Conservation (phyloP, 2,329 filamentous ascomycete genomes). For the Alternaria arbusti region DNA sequence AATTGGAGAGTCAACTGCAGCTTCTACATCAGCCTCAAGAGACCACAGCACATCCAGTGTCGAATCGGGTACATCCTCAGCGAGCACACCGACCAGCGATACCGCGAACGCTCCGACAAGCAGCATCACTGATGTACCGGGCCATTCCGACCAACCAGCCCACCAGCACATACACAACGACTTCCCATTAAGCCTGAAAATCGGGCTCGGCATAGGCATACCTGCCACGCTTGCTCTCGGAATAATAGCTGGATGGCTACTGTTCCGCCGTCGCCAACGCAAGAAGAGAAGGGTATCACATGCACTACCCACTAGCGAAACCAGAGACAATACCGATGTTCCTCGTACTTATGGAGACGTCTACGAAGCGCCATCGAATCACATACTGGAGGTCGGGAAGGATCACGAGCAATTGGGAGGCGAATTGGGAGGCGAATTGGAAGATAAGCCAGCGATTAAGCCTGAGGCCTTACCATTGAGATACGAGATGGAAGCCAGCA, state of each 20-base stretch:
- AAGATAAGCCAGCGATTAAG: neutral
- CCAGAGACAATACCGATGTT: no score
- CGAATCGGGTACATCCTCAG: neutral
- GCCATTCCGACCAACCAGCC: neutral
- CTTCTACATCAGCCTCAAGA: neutral
- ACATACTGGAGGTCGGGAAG: neutral
- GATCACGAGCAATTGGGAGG: no score
- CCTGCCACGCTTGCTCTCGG: neutral
- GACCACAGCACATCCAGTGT: no score
- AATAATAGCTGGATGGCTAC: neutral
- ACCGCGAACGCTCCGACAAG: neutral
- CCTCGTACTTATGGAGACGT: rapidly evolving
- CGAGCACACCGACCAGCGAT: neutral
- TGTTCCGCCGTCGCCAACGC: neutral
- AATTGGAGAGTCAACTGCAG: neutral
- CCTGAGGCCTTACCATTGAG: neutral
- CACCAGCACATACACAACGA: neutral
- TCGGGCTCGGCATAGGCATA: neutral
- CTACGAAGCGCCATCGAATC: neutral
- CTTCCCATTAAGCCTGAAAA: neutral
- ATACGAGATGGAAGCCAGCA: neutral
- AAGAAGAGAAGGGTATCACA: neutral
- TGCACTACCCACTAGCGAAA: rapidly evolving
- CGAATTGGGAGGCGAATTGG: no score
- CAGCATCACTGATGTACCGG: neutral